Base-by-base conservation (phyloP, 2,329 filamentous ascomycete genomes). In the Trichophyton simii region DNA sequence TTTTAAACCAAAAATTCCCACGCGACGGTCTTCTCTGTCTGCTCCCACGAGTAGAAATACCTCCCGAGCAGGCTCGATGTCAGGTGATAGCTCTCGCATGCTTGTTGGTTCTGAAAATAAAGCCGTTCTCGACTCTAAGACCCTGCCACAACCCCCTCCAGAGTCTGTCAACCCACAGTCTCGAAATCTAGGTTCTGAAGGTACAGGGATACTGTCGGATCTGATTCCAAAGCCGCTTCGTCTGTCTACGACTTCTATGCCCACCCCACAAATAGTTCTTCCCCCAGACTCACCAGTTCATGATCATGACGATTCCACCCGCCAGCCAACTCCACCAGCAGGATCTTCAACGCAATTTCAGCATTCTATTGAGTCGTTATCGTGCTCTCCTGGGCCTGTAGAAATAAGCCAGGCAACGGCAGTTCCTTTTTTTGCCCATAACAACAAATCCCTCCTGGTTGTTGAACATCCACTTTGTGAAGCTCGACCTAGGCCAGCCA, bases 391-490 rank as follows among this genome's bases (percentile, higher is more conserved):
- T 0, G 78, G 78, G 1, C 71, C 74, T 1, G 72, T 82, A 9
- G 83, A 87, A 70, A 78, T 86, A 59, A 81, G 78, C 63, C 82
- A 86, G 69, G 84, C 83, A 8, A 83, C 77, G 48, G 82, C 82
- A 9, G 77, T 87, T 13, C 81, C 77, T 62, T 79, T 85, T 38
- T 85, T 80, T 64, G 79, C 83, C 1, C 84, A 86, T 71, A 83
- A 83, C 70, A 87, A 86, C 65, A 74, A 82, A 50, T 85, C 82
- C 5, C 71, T 86, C 3, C 73, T 86, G n/a, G 71, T 86, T n/a
- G 80, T 87, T n/a, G 80, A 86, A 66, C 68, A 71, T 54, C 65
- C 70, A 55, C 68, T 71, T 28, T 61, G 66, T 8, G 69, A 71
- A 46, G 69, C 72, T 8, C 70, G 67, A 42, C 67, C 65, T 15